These are phyloP conservation scores for Pythium brachiatum DNA, from an alignment of 352 stramenopile genomes.

Conservation along the genomic window DNA sequence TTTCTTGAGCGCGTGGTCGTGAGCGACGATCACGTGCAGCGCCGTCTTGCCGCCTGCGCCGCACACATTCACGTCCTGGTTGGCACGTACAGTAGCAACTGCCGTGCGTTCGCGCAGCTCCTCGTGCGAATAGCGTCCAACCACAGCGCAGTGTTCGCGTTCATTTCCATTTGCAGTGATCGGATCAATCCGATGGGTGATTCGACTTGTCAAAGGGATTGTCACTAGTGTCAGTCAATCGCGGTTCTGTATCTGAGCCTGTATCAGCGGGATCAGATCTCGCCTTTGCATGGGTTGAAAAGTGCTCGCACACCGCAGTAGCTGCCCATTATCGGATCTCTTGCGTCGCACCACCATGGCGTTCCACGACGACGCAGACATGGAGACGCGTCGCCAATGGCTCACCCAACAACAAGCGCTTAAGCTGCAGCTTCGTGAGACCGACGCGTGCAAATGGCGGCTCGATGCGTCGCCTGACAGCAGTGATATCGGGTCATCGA, in stretches of 20 bases:
- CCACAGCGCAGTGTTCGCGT: background rate
- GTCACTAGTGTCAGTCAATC: no score
- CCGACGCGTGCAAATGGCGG: constrained; percentile 44
- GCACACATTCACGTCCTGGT: background rate
- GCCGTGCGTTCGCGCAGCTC: background rate
- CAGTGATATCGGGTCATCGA: background rate
- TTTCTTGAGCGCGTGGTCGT: background rate
- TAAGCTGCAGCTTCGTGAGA: constrained; percentile 48
- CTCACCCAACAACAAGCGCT: constrained; percentile 48
- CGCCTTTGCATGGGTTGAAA: background rate
- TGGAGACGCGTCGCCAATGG: constrained; percentile 10
- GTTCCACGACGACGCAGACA: constrained; percentile 1
- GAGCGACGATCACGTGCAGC: background rate
- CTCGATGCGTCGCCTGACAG: constrained; percentile 9
- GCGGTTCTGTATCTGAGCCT: background rate
- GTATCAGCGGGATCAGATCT: background rate
- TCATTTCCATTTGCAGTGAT: background rate
- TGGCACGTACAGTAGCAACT: background rate
- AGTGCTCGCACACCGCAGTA: no score
- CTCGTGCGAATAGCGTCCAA: background rate
- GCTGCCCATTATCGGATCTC: no score
- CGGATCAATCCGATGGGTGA: no score
- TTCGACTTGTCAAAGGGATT: no score
- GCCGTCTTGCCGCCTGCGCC: background rate
- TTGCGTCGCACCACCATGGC: background rate